A percentile compares a stretch with the other conserved stretches of the same genome.
These are phyloP conservation scores for Hemisphaericaspora subhashii DNA, from an alignment of 1,139 yeast species.

Conservation along the genomic window DNA sequence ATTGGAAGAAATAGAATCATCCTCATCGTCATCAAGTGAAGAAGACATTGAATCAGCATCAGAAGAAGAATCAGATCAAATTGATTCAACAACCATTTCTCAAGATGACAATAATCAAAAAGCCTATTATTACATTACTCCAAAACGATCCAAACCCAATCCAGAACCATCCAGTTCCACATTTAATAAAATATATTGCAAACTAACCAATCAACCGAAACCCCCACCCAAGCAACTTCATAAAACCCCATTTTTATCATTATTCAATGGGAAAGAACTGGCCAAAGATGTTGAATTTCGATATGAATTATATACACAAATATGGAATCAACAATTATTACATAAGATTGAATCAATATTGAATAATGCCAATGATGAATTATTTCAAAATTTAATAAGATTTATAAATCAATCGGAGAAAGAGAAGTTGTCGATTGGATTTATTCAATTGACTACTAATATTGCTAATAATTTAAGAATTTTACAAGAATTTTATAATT, in stretches of 20 bases:
- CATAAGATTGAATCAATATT: conserved; percentile 37
- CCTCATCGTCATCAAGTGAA: no score
- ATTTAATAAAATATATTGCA: conserved; percentile 5
- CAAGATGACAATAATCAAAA: conserved; percentile 11
- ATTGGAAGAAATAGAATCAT: background rate
- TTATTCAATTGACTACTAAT: conserved; percentile 55
- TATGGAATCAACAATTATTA: conserved; percentile 40
- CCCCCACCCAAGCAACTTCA: conserved; percentile 10
- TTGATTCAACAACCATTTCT: background rate
- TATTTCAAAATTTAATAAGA: conserved; percentile 31
- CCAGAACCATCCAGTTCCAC: conserved; percentile 1
- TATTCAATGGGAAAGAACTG: conserved; percentile 44
- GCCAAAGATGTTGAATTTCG: conserved; percentile 32
- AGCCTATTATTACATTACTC: conserved; percentile 13
- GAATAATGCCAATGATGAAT: conserved; percentile 36
- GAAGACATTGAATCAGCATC: no score
- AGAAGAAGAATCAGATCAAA: no score
- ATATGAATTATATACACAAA: conserved; percentile 35
- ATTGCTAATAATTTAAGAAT: conserved; percentile 56
- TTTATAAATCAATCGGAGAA: conserved; percentile 23
- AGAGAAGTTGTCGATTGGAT: conserved; percentile 39
- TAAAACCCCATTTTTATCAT: conserved; percentile 32
- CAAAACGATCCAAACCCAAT: conserved; percentile 6
- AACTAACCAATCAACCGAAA: conserved; percentile 7
- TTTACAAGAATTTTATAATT: conserved; percentile 39